phyloP scores from a whole-genome alignment of 2,329 filamentous ascomycete genomes.

The Phialocephala sp. region DNA sequence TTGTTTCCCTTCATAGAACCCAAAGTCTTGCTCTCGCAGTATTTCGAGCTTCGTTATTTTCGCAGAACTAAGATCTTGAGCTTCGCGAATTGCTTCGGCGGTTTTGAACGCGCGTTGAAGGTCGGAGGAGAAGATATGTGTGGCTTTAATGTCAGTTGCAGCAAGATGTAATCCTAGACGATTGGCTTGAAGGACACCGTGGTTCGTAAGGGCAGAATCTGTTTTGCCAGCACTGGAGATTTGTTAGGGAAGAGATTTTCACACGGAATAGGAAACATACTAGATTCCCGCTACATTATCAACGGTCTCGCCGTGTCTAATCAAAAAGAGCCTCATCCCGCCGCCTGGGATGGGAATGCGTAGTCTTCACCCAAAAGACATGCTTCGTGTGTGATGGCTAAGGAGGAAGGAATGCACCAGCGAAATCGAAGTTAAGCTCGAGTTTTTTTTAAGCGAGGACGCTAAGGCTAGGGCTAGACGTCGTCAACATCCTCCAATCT shows the following conservation, averaged over 20 bases:
- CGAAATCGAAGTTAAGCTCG: constrained; percentile 6
- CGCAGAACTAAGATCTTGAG: constrained; percentile 48
- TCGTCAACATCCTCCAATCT: too few relatives aligned
- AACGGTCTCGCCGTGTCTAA: constrained; percentile 89
- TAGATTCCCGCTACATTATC: constrained; percentile 84
- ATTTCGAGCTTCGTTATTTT: constrained; percentile 43
- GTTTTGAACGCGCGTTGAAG: constrained; percentile 76
- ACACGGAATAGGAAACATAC: constrained; percentile 51
- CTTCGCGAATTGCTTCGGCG: constrained; percentile 67
- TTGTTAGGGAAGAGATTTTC: constrained; percentile 26
- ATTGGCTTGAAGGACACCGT: constrained; percentile 80
- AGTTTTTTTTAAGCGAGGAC: neutral
- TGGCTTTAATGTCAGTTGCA: constrained; percentile 65
- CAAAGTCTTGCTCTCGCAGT: constrained; percentile 77
- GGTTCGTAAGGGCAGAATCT: constrained; percentile 80
- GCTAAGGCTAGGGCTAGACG: neutral
- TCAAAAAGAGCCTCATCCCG: constrained; percentile 71
- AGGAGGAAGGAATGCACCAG: constrained; percentile 7
- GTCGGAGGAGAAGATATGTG: constrained; percentile 78
- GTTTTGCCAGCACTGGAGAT: constrained; percentile 73
- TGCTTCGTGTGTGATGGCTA: constrained; percentile 25
- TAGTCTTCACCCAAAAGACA: constrained; percentile 33
- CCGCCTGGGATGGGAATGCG: constrained; percentile 32
- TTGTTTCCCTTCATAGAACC: constrained; percentile 69
- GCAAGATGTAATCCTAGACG: constrained; percentile 72